Base-by-base conservation (phyloP, 768 basidiomycete genomes). In the Russula ochroleuca region DNA sequence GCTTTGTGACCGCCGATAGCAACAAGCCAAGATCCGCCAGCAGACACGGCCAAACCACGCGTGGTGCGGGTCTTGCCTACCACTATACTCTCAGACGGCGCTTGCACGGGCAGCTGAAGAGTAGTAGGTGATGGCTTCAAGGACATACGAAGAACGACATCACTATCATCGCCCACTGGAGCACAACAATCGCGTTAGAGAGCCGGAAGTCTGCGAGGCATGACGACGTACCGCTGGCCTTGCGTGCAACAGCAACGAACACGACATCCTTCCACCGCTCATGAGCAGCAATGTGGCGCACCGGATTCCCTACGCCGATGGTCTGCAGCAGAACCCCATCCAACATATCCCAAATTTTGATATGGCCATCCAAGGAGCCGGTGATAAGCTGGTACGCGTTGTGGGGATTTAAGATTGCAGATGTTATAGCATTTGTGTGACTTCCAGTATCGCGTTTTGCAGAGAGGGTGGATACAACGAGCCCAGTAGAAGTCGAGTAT, bases 261-360 rank as follows among this genome's bases (percentile, higher is more conserved):
- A 94, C 78, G 28, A 78, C 76, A 62, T 87, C 88, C 67, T 82
- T 85, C 73, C 86, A 82, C 60, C 79, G 77, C 66, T 85, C 81
- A 70, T 93, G 91, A 0, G 83, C 84, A 63, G 88, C 87, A 59
- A 94, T 75, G 69, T 83, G 81, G 66, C 84, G 81, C 68, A 95
- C 85, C 15, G 88, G 85, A 63, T 88, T 83, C 33, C 79, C 80
- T 49, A 93, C 70, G 61, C 84, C 79, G 66, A 97, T 82, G 2
- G 87, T 90, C 64, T 86, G 84, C 63, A 98, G 77, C 13, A 97
- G 76, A 9, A 80, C 78, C 6, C 87, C 94, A 63, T 97, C 94
- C 41, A 95, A 76, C 73, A 90, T 95, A 75, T 98, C 94, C 97
- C 97, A 99, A 28, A 97, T 76, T 72, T 90, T 84, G 66, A 98